Percentiles rank a stretch among this genome's conserved stretches.
Conservation (phyloP, 2,329 filamentous ascomycete genomes). For the Diaporthe destruens region DNA sequence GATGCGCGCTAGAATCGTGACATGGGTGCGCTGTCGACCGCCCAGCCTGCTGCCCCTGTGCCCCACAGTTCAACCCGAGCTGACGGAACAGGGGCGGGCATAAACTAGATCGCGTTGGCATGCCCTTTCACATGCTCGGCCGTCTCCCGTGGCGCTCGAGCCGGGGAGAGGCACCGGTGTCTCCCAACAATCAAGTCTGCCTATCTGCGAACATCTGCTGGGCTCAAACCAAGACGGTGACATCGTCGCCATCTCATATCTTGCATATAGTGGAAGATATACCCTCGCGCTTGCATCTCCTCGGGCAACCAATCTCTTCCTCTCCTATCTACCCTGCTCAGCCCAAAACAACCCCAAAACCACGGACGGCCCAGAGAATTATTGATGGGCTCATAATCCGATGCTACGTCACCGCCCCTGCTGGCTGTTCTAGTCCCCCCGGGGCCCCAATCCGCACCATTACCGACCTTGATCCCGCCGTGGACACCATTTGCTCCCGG, state of each 20-base stretch:
- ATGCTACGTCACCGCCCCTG: not conserved
- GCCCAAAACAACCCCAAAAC: slow-evolving; percentile 7
- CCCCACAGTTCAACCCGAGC: slow-evolving; percentile 31
- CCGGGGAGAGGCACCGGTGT: not conserved
- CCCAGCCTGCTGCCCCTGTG: not conserved
- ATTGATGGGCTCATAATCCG: not conserved
- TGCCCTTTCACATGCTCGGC: slow-evolving; percentile 18
- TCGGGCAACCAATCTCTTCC: not conserved
- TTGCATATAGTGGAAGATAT: slow-evolving; percentile 2
- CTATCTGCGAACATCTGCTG: not conserved
- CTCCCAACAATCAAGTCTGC: slow-evolving; percentile 12
- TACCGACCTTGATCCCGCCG: slow-evolving; percentile 13
- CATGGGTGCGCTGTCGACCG: slow-evolving; percentile 24
- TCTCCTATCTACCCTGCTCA: not conserved
- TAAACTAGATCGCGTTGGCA: not conserved
- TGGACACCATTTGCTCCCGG: not conserved
- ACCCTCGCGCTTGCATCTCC: not conserved
- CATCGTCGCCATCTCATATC: slow-evolving; percentile 20
- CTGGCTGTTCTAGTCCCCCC: slow-evolving; percentile 4
- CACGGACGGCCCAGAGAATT: not conserved
- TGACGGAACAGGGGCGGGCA: slow-evolving; percentile 30
- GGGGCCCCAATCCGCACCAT: slow-evolving; percentile 4
- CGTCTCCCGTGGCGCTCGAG: not conserved
- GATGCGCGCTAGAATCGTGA: not conserved
- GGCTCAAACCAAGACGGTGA: slow-evolving; percentile 9